Base-by-base conservation (phyloP, 352 stramenopile species). In the Phytophthora rubi region DNA sequence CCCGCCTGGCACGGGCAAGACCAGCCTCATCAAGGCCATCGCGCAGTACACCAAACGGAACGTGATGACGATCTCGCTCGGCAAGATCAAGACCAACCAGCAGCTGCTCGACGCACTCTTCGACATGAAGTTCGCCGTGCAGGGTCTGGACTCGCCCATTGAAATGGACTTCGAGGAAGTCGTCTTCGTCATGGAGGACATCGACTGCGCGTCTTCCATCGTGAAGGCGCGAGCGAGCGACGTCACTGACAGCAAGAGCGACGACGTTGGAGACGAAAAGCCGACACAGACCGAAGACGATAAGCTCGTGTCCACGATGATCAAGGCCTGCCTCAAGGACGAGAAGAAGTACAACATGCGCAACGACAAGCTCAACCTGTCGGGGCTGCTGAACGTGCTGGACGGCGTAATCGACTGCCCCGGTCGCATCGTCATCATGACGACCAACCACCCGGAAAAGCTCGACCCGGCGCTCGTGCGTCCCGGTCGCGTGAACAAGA, bases 371-470 rank as follows among this genome's bases (percentile, higher is more conserved):
- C 75, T 97, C 16, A 95, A 89, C 53, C 71, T 97, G 13, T 77
- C 82, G 16, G 91, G 91, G 0, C 71, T 98, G 33, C 69, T 98
- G 1, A 97, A 98, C 55, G 89, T 95, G 0, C 71, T 98, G 6
- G 93, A 98, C 71, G 93, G 93, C 9, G 85, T 98, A 0, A 91
- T 97, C 35, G 91, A 98, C 64, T 91, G 78, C 18, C 88, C 89
- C 26, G 90, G 86, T 4, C 84, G 91, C 42, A 98, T 98, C 59
- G 77, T 98, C 0, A 90, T 98, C 73, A 97, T 97, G 86, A 97
- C 93, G 13, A 96, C 89, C 15, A 98, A 98, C 75, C 91, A 97
- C 67, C 92, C 91, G 4, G 93, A 98, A 70, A 93, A 90, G 62
- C 83, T 98, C 30, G 93, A 98, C 69, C 83, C 89, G 5, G 93